Base-by-base conservation (phyloP, 2,329 filamentous ascomycete genomes). In the Aspergillus persii region DNA sequence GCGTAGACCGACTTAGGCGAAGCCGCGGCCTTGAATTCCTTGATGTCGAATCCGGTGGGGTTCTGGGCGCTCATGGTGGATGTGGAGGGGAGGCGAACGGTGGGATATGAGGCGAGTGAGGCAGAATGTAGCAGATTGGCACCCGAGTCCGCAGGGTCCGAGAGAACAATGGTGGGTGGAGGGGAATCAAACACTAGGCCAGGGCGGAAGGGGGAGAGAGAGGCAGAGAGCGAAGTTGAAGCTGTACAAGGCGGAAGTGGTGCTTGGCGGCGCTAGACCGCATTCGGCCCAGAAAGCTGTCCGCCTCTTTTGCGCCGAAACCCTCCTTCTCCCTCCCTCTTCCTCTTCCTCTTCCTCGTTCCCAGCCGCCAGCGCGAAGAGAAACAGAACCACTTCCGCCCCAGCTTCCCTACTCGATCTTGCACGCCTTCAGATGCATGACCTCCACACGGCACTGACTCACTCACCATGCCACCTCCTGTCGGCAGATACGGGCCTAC, bases 41-140 rank as follows among this genome's bases (percentile, higher is more conserved):
- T 86, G 71, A 92, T 84, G 81, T 95, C 89, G 84, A 98, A 98
- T 80, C 94, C 94, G 71, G 94, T 97, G 78, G 96, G 86, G 84
- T 91, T 83, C 81, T 72, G 71, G 61, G 78, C 74, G 67, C 82
- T 77, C 83, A 86, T 85, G 70, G 68, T 77, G 66, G 63, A 62
- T 63, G 61, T 58, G 63, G 59, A 58, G 53, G n/a, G 27, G 33
- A 50, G 66, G 31, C 46, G 27, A 18, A 29, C 36, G 41, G 41
- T n/a, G 55, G 46, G 26, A 39, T 51, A 47, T 56, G 41, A 68
- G 61, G 63, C 57, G 61, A 29, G 30, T 7, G 12, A 58, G 18
- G 57, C n/a, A 36, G 5, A n/a, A 41, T 41, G 15, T 39, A 55
- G 26, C n/a, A 8, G 9, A 27, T 56, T 39, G 46, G 48, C 30